These are phyloP conservation scores for Mycena indigotica DNA, from an alignment of 768 basidiomycete species.

Conservation along the genomic window DNA sequence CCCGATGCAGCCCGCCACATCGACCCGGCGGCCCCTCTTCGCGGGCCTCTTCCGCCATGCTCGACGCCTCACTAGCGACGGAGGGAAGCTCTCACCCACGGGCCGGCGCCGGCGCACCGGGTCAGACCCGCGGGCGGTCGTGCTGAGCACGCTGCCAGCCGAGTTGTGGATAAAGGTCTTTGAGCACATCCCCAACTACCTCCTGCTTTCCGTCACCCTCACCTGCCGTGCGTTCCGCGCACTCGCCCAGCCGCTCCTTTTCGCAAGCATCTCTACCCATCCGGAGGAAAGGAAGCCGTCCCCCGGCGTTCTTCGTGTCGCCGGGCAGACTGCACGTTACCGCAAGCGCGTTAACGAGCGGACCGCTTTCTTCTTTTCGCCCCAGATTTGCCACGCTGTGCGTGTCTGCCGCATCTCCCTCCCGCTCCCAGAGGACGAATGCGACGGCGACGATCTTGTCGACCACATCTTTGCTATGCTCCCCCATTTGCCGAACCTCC, in stretches of 20 bases:
- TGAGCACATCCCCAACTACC: slow-evolving; percentile 29
- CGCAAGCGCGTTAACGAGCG: slow-evolving; percentile 31
- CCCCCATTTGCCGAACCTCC: slow-evolving; percentile 34
- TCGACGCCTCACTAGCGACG: slow-evolving; percentile 2
- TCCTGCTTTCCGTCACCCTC: slow-evolving; percentile 33
- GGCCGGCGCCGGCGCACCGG: neutral
- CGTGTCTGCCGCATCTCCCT: slow-evolving; percentile 38
- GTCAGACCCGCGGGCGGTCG: neutral
- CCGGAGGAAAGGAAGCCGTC: slow-evolving; percentile 28
- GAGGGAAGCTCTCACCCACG: neutral
- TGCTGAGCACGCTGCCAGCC: slow-evolving; percentile 23
- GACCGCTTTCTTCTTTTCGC: slow-evolving; percentile 32
- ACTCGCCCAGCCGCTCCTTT: slow-evolving; percentile 41
- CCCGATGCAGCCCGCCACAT: neutral
- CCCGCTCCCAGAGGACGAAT: slow-evolving; percentile 31
- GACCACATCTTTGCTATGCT: slow-evolving; percentile 32
- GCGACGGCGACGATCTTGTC: slow-evolving; percentile 34
- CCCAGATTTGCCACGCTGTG: slow-evolving; percentile 37
- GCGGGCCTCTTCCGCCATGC: slow-evolving; percentile 1
- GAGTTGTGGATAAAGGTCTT: slow-evolving; percentile 39
- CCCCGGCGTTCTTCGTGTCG: neutral
- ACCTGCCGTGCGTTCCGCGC: slow-evolving; percentile 34
- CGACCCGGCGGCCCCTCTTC: too few species aligned
- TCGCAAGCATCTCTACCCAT: slow-evolving; percentile 38
- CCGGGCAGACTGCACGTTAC: slow-evolving; percentile 29